Percentiles rank a stretch among this genome's conserved stretches.
phyloP scores from a whole-genome alignment of 257 asterid species.

The Scutellaria galericulata region DNA sequence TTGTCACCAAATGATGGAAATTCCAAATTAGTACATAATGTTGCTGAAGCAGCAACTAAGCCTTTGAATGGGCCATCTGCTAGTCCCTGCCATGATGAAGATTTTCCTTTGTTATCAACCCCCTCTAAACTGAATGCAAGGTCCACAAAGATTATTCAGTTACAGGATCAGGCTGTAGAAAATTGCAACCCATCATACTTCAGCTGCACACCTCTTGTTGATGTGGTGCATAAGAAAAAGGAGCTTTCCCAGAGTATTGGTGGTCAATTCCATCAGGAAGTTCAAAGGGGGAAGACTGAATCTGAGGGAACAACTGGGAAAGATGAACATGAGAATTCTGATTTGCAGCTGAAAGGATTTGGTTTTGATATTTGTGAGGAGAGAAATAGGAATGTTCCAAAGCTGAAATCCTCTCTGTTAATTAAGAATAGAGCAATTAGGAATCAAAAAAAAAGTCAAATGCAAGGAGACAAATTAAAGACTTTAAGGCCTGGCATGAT shows the following conservation, averaged over 20 bases:
- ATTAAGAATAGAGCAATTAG: constrained; percentile 52
- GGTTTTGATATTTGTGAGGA: constrained; percentile 63
- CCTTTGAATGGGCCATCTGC: constrained; percentile 14
- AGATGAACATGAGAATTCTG: constrained; percentile 33
- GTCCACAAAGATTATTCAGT: constrained; percentile 9
- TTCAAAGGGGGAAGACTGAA: constrained; percentile 36
- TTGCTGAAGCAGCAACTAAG: constrained; percentile 19
- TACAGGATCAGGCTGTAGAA: constrained; percentile 17
- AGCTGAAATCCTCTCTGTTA: constrained; percentile 54
- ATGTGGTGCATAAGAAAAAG: not conserved
- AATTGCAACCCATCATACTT: constrained; percentile 15
- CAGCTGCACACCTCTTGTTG: constrained; percentile 25
- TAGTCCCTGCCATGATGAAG: constrained; percentile 6
- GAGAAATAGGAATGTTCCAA: constrained; percentile 27
- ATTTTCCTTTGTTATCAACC: constrained; percentile 17
- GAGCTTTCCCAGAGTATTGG: constrained; percentile 20
- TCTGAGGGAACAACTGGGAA: constrained; percentile 34
- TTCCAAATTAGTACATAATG: constrained; percentile 18
- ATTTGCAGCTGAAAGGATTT: constrained; percentile 26
- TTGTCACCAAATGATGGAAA: constrained; percentile 27
- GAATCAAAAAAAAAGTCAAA: constrained; percentile 41
- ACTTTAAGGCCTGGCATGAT: constrained; percentile 72
- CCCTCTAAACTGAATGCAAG: constrained; percentile 23
- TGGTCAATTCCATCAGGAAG: constrained; percentile 30
- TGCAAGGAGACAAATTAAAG: constrained; percentile 43